phyloP scores from a whole-genome alignment of 2,329 filamentous ascomycete genomes.

The Hypoxylon sp. region DNA sequence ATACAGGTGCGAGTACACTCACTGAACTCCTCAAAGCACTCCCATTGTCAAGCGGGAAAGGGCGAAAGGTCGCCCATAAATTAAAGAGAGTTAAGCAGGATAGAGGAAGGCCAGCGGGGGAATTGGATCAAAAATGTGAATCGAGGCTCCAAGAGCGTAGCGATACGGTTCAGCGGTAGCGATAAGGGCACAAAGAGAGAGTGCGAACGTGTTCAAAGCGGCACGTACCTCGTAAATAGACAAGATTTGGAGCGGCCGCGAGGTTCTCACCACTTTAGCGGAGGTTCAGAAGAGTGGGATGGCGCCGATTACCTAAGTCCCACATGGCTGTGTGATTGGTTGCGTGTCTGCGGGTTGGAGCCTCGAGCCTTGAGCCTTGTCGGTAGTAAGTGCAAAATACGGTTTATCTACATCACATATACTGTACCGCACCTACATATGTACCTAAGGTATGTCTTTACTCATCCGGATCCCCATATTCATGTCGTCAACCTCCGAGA shows the following conservation, averaged over 20 bases:
- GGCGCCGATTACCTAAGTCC: conserved; percentile 29
- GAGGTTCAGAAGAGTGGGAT: conserved; percentile 35
- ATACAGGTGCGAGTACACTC: conserved; percentile 19
- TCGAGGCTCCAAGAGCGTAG: conserved; percentile 15
- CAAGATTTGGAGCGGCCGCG: conserved; percentile 10
- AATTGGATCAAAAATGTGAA: conserved; percentile 17
- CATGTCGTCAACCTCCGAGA: no score
- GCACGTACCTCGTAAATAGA: no score
- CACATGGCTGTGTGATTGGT: conserved; percentile 20
- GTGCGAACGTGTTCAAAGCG: conserved; percentile 14
- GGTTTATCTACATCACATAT: no score
- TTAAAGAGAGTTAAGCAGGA: conserved; percentile 8
- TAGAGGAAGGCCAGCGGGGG: not conserved
- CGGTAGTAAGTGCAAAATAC: no score
- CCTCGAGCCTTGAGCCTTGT: no score
- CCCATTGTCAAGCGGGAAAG: conserved; percentile 42
- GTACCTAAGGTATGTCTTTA: no score
- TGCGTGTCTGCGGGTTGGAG: conserved; percentile 22
- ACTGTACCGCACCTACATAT: no score
- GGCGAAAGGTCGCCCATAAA: conserved; percentile 43
- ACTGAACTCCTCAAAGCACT: conserved; percentile 44
- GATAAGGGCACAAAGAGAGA: conserved; percentile 30
- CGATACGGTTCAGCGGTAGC: conserved; percentile 23
- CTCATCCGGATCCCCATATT: no score
- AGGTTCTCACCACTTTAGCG: conserved; percentile 1